These are phyloP conservation scores for Fusarium brevicatenulatum DNA, from an alignment of 2,329 filamentous ascomycete genomes.

Conservation along the genomic window DNA sequence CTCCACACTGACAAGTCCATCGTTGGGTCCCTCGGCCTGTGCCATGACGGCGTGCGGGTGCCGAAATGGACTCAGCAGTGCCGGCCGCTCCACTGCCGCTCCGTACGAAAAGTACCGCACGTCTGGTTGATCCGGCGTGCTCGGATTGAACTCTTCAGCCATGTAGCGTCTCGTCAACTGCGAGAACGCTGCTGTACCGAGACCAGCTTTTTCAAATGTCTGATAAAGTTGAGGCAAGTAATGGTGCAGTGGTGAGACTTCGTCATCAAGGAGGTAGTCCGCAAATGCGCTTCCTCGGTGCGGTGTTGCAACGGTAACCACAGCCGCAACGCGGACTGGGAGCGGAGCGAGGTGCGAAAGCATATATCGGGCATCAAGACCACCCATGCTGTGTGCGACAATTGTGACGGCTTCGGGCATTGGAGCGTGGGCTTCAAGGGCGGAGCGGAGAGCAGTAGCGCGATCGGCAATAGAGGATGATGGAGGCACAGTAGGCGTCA, in stretches of 20 bases:
- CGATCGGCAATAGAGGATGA: slow-evolving; percentile 69
- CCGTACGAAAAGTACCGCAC: slow-evolving; percentile 73
- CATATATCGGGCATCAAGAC: slow-evolving; percentile 73
- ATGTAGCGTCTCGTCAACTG: slow-evolving; percentile 71
- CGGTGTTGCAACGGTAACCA: slow-evolving; percentile 66
- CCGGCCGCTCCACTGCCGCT: slow-evolving; percentile 59
- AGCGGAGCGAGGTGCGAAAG: slow-evolving; percentile 64
- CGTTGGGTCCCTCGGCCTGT: slow-evolving; percentile 67
- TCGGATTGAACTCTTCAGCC: slow-evolving; percentile 67
- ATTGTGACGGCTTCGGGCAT: slow-evolving; percentile 72
- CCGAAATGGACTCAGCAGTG: slow-evolving; percentile 72
- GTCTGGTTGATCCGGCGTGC: slow-evolving; percentile 61
- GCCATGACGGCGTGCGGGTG: slow-evolving; percentile 62
- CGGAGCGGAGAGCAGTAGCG: slow-evolving; percentile 64
- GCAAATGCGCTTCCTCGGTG: slow-evolving; percentile 66
- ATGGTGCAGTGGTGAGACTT: slow-evolving; percentile 53
- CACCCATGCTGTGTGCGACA: slow-evolving; percentile 75
- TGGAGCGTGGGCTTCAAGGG: slow-evolving; percentile 60
- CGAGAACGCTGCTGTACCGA: slow-evolving; percentile 68
- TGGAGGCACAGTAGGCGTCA: slow-evolving; percentile 70
- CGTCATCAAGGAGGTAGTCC: slow-evolving; percentile 60
- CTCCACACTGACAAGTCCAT: slow-evolving; percentile 73
- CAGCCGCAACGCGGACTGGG: slow-evolving; percentile 58
- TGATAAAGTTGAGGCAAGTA: slow-evolving; percentile 66
- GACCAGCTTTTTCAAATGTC: slow-evolving; percentile 60